A percentile compares a stretch with the other conserved stretches of the same genome.
Evolutionary conservation across 257 asterid genomes (phyloP).

Genomic region (Anisodus acutangulus): DNA sequence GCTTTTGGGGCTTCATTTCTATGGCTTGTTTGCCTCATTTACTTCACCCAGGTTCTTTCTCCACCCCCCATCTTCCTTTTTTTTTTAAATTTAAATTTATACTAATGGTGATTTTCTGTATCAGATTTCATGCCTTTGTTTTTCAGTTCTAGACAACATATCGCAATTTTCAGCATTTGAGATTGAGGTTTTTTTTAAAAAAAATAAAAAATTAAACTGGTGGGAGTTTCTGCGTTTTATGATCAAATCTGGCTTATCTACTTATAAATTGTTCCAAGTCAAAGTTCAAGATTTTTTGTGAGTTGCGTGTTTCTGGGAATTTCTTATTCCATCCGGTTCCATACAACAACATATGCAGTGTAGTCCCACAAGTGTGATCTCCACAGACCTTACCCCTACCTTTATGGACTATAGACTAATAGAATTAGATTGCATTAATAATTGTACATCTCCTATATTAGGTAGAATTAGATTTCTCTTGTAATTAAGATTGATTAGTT

Average conservation of each 20-base stretch:
- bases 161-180: neutral
- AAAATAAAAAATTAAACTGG: neutral
- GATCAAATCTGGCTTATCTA: neutral
- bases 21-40: constrained; percentile 93
- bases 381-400: too few relatives aligned
- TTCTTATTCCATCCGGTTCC: neutral
- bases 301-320: neutral
- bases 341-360: too few relatives aligned
- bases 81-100: neutral
- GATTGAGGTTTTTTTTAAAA: neutral
- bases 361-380: too few relatives aligned
- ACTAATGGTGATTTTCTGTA: neutral
- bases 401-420: too few relatives aligned
- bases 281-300: neutral
- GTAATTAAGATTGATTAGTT: too few relatives aligned
- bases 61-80: neutral
- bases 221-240: constrained; percentile 4
- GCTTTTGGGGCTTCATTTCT: constrained; percentile 84
- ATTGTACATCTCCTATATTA: too few relatives aligned
- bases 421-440: too few relatives aligned
- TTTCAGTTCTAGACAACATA: neutral
- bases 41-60: constrained; percentile 85
- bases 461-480: too few relatives aligned
- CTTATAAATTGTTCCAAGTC: neutral
- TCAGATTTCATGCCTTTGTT: neutral